These are phyloP conservation scores for Phytophthora pluvialis DNA, from an alignment of 352 stramenopile genomes.

Conservation along the genomic window DNA sequence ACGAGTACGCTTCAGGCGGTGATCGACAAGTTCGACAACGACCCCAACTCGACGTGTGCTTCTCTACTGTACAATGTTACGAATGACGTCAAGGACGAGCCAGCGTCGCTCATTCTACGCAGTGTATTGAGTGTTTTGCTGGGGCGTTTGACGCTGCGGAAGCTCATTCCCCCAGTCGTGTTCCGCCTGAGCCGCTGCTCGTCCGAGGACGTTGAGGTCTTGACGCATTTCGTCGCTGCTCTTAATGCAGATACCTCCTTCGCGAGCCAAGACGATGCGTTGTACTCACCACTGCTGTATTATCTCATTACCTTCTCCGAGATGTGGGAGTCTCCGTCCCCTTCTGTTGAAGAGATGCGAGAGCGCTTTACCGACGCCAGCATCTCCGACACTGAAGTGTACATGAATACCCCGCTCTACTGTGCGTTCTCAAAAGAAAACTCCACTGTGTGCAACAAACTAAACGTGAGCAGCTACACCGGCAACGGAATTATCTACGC, in stretches of 20 bases:
- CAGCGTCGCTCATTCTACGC: slow-evolving; percentile 33
- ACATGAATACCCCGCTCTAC: slow-evolving; percentile 40
- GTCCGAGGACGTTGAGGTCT: slow-evolving; percentile 23
- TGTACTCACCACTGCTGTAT: slow-evolving; percentile 47
- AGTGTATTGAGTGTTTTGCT: slow-evolving; percentile 35
- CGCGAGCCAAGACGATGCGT: slow-evolving; percentile 26
- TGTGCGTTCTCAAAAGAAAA: slow-evolving; percentile 60
- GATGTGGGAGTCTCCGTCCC: slow-evolving; percentile 48
- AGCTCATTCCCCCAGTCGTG: slow-evolving; percentile 40
- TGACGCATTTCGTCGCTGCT: slow-evolving; percentile 24
- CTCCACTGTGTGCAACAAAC: slow-evolving; percentile 29
- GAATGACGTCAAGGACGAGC: slow-evolving; percentile 5
- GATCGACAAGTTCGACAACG: slow-evolving; percentile 26
- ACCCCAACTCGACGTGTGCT: slow-evolving; percentile 33
- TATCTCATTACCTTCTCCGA: slow-evolving; percentile 55
- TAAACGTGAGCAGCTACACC: slow-evolving; percentile 18
- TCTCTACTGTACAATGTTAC: slow-evolving; percentile 12
- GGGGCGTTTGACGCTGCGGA: slow-evolving; percentile 17
- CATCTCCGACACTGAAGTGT: slow-evolving; percentile 29
- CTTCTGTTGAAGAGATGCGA: slow-evolving; percentile 14
- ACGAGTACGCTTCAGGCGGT: slow-evolving; percentile 22
- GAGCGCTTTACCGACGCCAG: slow-evolving; percentile 27
- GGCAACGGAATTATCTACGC: slow-evolving; percentile 39
- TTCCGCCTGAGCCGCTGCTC: slow-evolving; percentile 47
- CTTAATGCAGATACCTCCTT: slow-evolving; percentile 5